phyloP scores from a whole-genome alignment of 2,329 filamentous ascomycete genomes.

The Botrytis squamosa region DNA sequence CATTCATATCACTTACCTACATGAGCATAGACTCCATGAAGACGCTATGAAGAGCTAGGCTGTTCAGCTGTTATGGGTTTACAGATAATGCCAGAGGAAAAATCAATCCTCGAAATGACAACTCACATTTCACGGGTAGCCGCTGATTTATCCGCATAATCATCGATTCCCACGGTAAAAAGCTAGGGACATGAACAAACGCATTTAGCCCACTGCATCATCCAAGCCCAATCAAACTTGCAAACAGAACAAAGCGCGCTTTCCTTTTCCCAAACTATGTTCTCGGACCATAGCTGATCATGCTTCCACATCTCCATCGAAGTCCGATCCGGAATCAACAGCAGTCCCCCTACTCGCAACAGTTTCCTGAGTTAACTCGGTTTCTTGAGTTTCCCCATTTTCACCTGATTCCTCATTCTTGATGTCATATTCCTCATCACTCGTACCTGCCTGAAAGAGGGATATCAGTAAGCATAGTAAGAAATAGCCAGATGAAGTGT shows the following conservation, averaged over 20 bases:
- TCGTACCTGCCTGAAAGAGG: background rate
- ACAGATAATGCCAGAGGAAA: background rate
- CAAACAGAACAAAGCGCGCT: background rate
- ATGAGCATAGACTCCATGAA: background rate
- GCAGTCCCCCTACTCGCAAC: background rate
- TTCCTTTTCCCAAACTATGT: background rate
- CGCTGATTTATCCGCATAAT: background rate
- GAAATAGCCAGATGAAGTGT: background rate
- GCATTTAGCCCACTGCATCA: background rate
- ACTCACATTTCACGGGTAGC: slow-evolving; percentile 5
- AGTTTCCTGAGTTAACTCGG: background rate
- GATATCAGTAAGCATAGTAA: background rate
- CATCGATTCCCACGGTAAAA: background rate
- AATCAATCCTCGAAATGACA: background rate
- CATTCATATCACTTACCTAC: background rate
- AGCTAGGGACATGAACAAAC: background rate
- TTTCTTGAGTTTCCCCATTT: background rate
- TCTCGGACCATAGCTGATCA: background rate
- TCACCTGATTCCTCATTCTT: background rate
- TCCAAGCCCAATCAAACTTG: background rate
- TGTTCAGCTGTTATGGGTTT: slow-evolving; percentile 1
- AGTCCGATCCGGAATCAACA: background rate
- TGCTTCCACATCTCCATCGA: background rate
- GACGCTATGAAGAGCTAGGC: background rate
- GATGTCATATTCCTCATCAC: background rate